Evolutionary conservation across 1,139 yeast species (phyloP).

Genomic region (Hansenula lynferdii): DNA sequence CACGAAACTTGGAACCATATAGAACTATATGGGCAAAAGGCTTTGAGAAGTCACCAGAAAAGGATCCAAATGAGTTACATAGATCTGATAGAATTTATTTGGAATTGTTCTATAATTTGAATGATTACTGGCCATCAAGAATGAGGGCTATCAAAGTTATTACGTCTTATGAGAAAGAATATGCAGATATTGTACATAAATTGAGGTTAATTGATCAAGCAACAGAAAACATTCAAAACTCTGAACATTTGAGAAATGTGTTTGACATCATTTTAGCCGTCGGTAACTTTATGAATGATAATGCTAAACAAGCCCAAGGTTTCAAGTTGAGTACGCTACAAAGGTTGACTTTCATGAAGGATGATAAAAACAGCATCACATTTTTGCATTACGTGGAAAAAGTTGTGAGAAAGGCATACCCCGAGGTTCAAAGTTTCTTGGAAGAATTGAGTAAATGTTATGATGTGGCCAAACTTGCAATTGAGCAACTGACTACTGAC

Average conservation of each 20-base stretch:
- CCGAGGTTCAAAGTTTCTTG: slow-evolving; percentile 55
- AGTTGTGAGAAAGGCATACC: slow-evolving; percentile 61
- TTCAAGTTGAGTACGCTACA: slow-evolving; percentile 73
- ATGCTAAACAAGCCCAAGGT: slow-evolving; percentile 76
- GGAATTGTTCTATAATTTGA: slow-evolving; percentile 69
- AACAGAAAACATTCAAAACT: slow-evolving; percentile 52
- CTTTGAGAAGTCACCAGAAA: slow-evolving; percentile 52
- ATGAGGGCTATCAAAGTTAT: slow-evolving; percentile 63
- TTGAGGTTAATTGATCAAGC: slow-evolving; percentile 62
- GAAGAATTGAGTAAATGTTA: slow-evolving; percentile 55
- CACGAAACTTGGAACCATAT: slow-evolving; percentile 66
- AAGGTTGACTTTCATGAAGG: slow-evolving; percentile 71
- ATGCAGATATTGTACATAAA: slow-evolving; percentile 58
- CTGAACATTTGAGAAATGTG: slow-evolving; percentile 55
- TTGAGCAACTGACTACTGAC: slow-evolving; percentile 62
- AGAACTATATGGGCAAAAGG: slow-evolving; percentile 48
- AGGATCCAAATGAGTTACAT: slow-evolving; percentile 69
- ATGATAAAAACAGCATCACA: slow-evolving; percentile 72
- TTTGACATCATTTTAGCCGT: slow-evolving; percentile 76
- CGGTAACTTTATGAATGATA: slow-evolving; percentile 82
- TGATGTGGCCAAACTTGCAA: slow-evolving; percentile 59
- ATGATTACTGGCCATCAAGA: slow-evolving; percentile 79
- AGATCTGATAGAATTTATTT: slow-evolving; percentile 73
- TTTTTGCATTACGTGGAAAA: slow-evolving; percentile 78
- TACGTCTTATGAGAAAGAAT: slow-evolving; percentile 62